phyloP scores from a whole-genome alignment of 2,329 filamentous ascomycete species.

The Pseudogymnoascus sp. region DNA sequence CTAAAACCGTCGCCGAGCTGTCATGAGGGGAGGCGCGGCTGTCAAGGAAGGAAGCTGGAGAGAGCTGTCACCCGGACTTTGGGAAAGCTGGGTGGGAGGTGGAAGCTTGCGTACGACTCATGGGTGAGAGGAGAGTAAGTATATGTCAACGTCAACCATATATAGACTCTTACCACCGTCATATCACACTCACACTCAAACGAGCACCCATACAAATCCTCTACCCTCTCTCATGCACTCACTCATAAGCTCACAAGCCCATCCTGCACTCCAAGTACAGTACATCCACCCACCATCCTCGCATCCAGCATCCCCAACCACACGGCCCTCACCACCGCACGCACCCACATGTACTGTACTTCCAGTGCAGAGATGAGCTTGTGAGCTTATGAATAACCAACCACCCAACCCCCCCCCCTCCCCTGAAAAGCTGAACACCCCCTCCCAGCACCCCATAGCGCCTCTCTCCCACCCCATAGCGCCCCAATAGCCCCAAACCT shows the following conservation, averaged over 20 bases:
- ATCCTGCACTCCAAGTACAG: not conserved
- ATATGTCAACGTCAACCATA: not conserved
- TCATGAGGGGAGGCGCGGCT: not conserved
- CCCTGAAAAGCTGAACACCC: not conserved
- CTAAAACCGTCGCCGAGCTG: not conserved
- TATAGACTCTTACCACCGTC: not conserved
- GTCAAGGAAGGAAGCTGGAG: not conserved
- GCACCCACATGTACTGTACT: too few species aligned
- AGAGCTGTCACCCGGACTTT: not conserved
- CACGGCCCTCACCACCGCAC: not conserved
- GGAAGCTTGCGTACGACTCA: not conserved
- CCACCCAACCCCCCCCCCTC: not conserved
- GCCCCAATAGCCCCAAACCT: not conserved
- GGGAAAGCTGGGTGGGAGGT: not conserved
- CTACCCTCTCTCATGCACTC: not conserved
- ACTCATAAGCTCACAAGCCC: too few species aligned
- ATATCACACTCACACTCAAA: not conserved
- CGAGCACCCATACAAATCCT: not conserved
- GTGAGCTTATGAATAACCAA: too few species aligned
- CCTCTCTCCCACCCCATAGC: not conserved
- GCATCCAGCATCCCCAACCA: not conserved
- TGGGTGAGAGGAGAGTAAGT: not conserved
- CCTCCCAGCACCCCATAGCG: not conserved
- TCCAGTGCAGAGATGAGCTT: too few species aligned
- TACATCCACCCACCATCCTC: not conserved